phyloP scores from a whole-genome alignment of 108 stramenopile genomes.

The Cyclotella atomus region DNA sequence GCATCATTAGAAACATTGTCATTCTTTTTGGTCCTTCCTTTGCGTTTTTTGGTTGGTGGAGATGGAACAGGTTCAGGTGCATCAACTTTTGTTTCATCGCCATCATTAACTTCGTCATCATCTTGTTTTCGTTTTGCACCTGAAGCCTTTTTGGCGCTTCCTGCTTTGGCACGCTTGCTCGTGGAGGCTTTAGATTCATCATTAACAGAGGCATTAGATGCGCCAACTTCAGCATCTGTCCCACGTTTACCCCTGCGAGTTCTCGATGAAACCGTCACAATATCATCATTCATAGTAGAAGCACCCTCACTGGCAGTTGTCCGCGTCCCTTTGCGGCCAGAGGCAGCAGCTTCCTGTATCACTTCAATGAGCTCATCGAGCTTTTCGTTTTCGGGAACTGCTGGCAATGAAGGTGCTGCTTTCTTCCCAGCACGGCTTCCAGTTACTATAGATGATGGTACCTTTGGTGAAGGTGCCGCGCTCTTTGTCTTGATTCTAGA shows the following conservation, averaged over 20 bases:
- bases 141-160: no score
- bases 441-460: constrained; percentile 32
- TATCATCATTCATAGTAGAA: not conserved
- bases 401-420: constrained; percentile 13
- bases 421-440: not conserved
- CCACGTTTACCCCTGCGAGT: constrained; percentile 13
- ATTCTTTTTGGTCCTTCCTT: not conserved
- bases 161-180: not conserved
- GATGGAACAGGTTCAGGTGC: not conserved
- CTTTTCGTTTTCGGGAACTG: constrained; percentile 29
- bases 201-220: no score
- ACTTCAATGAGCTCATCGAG: no score
- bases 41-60: not conserved
- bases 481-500: constrained; percentile 4
- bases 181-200: not conserved
- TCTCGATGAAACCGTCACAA: not conserved
- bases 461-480: constrained; percentile 10
- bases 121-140: no score
- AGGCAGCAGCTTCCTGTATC: no score
- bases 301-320: not conserved
- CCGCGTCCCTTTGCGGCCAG: not conserved
- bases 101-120: not conserved
- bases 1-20: not conserved
- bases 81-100: not conserved
- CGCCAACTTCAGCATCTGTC: not conserved